Base-by-base conservation (phyloP, 805 yeast species). In the Candida corydali region DNA sequence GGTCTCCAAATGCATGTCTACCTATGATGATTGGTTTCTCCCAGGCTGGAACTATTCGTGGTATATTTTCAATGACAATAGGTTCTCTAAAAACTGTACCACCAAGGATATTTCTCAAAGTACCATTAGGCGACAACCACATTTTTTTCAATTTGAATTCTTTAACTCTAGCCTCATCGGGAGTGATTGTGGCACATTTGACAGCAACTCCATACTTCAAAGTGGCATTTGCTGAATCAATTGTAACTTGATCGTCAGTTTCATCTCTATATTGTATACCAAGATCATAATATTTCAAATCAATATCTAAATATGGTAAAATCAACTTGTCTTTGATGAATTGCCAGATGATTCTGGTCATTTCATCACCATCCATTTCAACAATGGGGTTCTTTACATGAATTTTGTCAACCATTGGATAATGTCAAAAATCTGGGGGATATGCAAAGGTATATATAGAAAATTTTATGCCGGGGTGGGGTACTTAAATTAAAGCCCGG, bases 71-170 rank as follows among this genome's bases (percentile, higher is more conserved):
- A 52, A 91, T 86, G 37, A 91, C 86, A 59, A 91, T 91, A 44
- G 97, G 96, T 67, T 89, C 98, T 56, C 98, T 78, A 75, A 91
- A 91, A 31, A 91, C 96, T 19, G 97, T 91, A 42, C 98, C 98
- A 34, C 96, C 96, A 42, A 91, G 70, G 44, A 91, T 82, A 70
- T 91, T 91, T 68, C 98, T 82, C 60, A 91, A 86, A 34, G 98
- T 91, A 42, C 98, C 98, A 65, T 91, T 91, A 46, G 98, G 98
- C 11, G 96, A 86, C 42, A 83, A 74, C 97, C 97, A 91, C 98
- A 91, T 91, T 63, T 88, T 84, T 70, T 91, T 88, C 62, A 91
- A 75, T 39, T 75, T 69, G 64, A 87, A 91, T 64, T 91, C 98
- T 62, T 85, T 70, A 36, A 91, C 97, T 54, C 98, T 80, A 32